Conservation (phyloP, 805 yeast genomes). For the Yarrowia divulgata region DNA sequence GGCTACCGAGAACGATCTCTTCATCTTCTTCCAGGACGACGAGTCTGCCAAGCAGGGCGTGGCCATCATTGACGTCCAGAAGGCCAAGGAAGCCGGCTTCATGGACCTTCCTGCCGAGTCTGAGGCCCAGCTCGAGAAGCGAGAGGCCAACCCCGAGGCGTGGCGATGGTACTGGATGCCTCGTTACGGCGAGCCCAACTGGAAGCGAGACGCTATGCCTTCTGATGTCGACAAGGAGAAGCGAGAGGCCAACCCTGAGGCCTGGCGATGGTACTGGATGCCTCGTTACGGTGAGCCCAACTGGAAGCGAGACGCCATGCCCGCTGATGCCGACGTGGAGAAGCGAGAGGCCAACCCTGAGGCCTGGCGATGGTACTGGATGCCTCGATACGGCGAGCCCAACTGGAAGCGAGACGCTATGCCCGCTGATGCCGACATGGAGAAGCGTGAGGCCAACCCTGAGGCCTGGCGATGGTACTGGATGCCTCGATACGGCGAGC, state of each 20-base stretch:
- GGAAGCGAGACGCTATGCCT: constrained; percentile 27
- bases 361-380: constrained; percentile 36
- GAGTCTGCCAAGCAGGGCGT: constrained; percentile 21
- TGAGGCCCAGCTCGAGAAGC: background rate
- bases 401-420: constrained; percentile 35
- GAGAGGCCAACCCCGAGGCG: constrained; percentile 29
- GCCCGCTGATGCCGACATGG: background rate
- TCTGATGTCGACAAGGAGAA: background rate
- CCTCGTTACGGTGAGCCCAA: constrained; percentile 28
- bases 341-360: constrained; percentile 28
- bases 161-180: constrained; percentile 29
- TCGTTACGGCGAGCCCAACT: constrained; percentile 20
- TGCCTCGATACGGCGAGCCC: constrained; percentile 17
- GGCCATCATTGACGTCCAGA: constrained; percentile 6
- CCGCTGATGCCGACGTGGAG: background rate
- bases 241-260: constrained; percentile 23
- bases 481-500: constrained; percentile 16
- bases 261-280: constrained; percentile 32
- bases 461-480: constrained; percentile 37
- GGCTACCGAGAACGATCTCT: constrained; percentile 16
- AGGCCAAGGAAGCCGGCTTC: constrained; percentile 1
- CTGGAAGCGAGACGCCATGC: constrained; percentile 33
- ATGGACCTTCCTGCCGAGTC: background rate
- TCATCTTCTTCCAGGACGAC: constrained; percentile 22
- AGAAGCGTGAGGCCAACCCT: constrained; percentile 18